Conservation (phyloP, 2,329 filamentous ascomycete species). For the Colletotrichum sp. region DNA sequence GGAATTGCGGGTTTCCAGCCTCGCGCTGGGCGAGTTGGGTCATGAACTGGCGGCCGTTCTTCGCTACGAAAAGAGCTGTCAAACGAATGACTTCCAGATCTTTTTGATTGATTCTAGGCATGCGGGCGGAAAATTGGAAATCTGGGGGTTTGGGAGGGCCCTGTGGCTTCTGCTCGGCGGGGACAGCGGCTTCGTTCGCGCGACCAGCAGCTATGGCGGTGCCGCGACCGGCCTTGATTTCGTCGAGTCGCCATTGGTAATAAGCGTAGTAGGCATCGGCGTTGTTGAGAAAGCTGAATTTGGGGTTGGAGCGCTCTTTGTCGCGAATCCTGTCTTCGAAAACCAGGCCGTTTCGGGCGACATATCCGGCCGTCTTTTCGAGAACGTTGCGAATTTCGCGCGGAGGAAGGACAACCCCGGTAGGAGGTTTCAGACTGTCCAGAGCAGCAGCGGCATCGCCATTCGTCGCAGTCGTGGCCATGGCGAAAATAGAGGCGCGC, state of each 20-base stretch:
- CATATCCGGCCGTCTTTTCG: slow-evolving; percentile 94
- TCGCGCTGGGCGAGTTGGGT: slow-evolving; percentile 89
- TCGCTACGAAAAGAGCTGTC: slow-evolving; percentile 90
- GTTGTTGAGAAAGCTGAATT: slow-evolving; percentile 84
- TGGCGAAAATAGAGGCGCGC: slow-evolving; percentile 24
- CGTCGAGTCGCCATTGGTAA: slow-evolving; percentile 88
- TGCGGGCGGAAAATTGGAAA: slow-evolving; percentile 92
- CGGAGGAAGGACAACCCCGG: slow-evolving; percentile 86
- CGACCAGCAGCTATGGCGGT: slow-evolving; percentile 79
- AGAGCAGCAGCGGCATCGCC: slow-evolving; percentile 58
- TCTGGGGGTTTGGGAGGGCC: slow-evolving; percentile 85
- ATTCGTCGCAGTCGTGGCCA: slow-evolving; percentile 50
- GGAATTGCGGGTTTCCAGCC: slow-evolving; percentile 90
- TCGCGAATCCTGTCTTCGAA: slow-evolving; percentile 87
- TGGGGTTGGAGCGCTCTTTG: slow-evolving; percentile 84
- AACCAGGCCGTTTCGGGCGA: slow-evolving; percentile 69
- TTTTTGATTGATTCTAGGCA: slow-evolving; percentile 96
- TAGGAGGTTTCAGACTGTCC: slow-evolving; percentile 77
- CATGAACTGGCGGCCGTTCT: slow-evolving; percentile 91
- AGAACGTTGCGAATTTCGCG: slow-evolving; percentile 84
- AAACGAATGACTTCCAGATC: slow-evolving; percentile 78
- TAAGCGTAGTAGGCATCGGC: slow-evolving; percentile 86
- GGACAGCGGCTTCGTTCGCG: slow-evolving; percentile 63
- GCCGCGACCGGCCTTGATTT: slow-evolving; percentile 84
- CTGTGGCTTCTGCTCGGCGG: slow-evolving; percentile 67